These are phyloP conservation scores for Beauveria varroae DNA, from an alignment of 2,329 filamentous ascomycete species.

Conservation along the genomic window DNA sequence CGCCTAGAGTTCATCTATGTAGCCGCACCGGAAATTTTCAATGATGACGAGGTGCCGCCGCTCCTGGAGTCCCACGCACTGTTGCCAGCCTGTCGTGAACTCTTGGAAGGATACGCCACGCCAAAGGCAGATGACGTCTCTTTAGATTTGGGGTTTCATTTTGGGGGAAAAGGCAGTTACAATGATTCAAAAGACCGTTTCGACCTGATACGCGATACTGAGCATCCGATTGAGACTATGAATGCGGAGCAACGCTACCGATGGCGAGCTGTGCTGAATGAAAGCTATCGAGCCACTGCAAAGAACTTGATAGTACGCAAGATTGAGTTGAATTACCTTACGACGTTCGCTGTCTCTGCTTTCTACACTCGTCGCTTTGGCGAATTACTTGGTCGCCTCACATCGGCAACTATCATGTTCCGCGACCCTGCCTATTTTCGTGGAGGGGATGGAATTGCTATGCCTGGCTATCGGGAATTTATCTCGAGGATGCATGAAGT, in stretches of 20 bases:
- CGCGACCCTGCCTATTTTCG: accelerated
- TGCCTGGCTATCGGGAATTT: neutral
- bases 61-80: neutral
- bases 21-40: neutral
- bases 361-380: neutral
- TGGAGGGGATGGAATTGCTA: accelerated
- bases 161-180: accelerated
- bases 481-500: neutral
- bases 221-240: neutral
- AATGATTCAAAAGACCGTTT: neutral
- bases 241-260: neutral
- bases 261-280: neutral
- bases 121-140: too few species aligned
- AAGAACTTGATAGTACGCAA: neutral
- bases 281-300: neutral
- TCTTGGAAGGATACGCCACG: neutral
- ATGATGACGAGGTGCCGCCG: neutral
- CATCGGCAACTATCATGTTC: neutral
- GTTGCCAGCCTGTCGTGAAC: neutral
- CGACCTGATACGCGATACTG: neutral
- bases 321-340: accelerated
- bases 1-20: neutral
- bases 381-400: neutral
- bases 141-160: neutral
- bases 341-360: neutral